Percentiles rank a stretch among this genome's conserved stretches.
phyloP scores from a whole-genome alignment of 805 yeast genomes.

The Candida saitoana region DNA sequence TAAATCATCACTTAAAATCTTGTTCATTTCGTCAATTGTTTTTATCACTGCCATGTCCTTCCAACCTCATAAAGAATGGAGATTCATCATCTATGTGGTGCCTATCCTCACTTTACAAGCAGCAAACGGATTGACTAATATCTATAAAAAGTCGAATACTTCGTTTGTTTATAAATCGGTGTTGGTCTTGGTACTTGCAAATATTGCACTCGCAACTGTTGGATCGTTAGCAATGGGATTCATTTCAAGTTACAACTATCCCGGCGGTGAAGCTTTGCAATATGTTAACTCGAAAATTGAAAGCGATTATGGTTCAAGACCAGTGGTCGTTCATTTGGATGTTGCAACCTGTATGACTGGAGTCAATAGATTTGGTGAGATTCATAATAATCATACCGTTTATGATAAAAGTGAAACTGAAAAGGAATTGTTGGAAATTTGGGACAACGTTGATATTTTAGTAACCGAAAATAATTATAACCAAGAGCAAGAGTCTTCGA shows the following conservation, averaged over 20 bases:
- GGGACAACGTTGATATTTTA: slow-evolving; percentile 29
- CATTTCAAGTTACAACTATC: slow-evolving; percentile 74
- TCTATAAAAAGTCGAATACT: slow-evolving; percentile 16
- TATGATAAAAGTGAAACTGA: slow-evolving; percentile 77
- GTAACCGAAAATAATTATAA: slow-evolving; percentile 18
- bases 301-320: slow-evolving; percentile 13
- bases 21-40: slow-evolving; percentile 48
- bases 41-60: slow-evolving; percentile 66
- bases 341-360: slow-evolving; percentile 87
- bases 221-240: slow-evolving; percentile 51
- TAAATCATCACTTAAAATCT: slow-evolving; percentile 37
- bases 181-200: slow-evolving; percentile 19
- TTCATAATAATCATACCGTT: slow-evolving; percentile 30
- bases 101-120: slow-evolving; percentile 67
- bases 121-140: slow-evolving; percentile 51
- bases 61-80: slow-evolving; percentile 93
- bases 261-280: slow-evolving; percentile 77
- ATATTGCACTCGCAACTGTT: slow-evolving; percentile 26
- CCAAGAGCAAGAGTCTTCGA: not conserved
- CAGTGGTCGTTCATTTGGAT: slow-evolving; percentile 61
- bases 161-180: slow-evolving; percentile 25
- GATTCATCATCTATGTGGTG: slow-evolving; percentile 73
- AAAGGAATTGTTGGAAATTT: slow-evolving; percentile 24
- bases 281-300: slow-evolving; percentile 45
- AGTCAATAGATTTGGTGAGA: slow-evolving; percentile 67